Evolutionary conservation across 2,329 filamentous ascomycete species (phyloP), one percentile per base, ranked within the genome.

Genomic region (Aspergillus amoenus): DNA sequence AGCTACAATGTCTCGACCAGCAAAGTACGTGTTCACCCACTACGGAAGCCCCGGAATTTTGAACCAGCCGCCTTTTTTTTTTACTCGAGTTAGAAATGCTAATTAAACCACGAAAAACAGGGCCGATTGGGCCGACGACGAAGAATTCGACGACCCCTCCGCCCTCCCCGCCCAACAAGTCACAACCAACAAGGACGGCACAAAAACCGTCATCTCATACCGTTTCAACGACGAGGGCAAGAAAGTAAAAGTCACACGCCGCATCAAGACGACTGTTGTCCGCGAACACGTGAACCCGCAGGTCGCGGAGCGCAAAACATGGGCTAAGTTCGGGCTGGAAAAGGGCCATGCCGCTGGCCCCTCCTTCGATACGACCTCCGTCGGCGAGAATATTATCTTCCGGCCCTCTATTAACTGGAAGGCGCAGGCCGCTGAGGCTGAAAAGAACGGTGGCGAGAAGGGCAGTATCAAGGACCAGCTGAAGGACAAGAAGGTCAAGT

Each of bases 401-500:
- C 84, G 90, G 64, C 94, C 93, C 40, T 89, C 87, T 74, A 85
- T 90, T 68, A 96, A 95, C 83, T 99, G 92, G 93, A 93, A 93
- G 82, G 90, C 90, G 66, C 88, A 89, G 74, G 90, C 91, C 79
- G 89, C 89, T 74, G 90, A 93, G 69, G 74, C 64, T n/a, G 76
- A 79, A 71, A 79, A 79, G 75, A 75, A 73, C 21, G 76, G 74
- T 49, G 70, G 71, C 60, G 75, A 77, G 79, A 84, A 86, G 79
- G 85, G 86, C 73, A 79, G 81, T 72, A 82, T 87, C 77, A 84
- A 85, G 74, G 81, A 84, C 61, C 80, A 83, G 70, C 84, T 97
- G 72, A 96, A 94, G 86, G 93, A 97, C 82, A 96, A 97, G 86
- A 95, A 97, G 82, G 95, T 99, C 83, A 97, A 97, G 85, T 99